Evolutionary conservation across 305 asterid genomes (phyloP).

Genomic region (Fraxinus sp.): DNA sequence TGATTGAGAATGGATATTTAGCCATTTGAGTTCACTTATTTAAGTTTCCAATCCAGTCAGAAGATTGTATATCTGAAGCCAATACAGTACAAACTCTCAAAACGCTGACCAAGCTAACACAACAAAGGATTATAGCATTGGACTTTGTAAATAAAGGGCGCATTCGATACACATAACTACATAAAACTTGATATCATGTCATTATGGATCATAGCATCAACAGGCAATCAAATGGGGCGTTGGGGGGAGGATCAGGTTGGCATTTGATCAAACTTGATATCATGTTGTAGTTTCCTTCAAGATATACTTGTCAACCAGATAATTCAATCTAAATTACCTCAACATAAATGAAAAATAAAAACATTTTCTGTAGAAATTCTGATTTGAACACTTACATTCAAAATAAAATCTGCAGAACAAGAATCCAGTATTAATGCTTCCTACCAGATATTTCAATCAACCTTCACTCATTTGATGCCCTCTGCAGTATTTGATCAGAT

Average conservation of each 20-base stretch:
- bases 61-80: not conserved
- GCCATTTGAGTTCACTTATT: not conserved
- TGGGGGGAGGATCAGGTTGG: not conserved
- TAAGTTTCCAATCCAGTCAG: not conserved
- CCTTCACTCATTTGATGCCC: not conserved
- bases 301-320: not conserved
- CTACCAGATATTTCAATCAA: slow-evolving; percentile 16
- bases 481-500: slow-evolving; percentile 9
- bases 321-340: slow-evolving; percentile 21
- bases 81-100: not conserved
- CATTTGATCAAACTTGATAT: not conserved
- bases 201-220: slow-evolving; percentile 1
- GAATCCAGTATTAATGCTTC: not conserved
- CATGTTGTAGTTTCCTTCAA: not conserved
- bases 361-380: not conserved
- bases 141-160: not conserved
- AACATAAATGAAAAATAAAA: not conserved
- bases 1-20: not conserved
- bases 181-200: not conserved
- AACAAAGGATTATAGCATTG: not conserved
- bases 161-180: not conserved
- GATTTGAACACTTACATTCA: not conserved
- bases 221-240: not conserved
- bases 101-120: not conserved
- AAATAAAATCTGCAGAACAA: not conserved